Evolutionary conservation across 257 asterid species (phyloP).

Genomic region (Forsythia suspensa): DNA sequence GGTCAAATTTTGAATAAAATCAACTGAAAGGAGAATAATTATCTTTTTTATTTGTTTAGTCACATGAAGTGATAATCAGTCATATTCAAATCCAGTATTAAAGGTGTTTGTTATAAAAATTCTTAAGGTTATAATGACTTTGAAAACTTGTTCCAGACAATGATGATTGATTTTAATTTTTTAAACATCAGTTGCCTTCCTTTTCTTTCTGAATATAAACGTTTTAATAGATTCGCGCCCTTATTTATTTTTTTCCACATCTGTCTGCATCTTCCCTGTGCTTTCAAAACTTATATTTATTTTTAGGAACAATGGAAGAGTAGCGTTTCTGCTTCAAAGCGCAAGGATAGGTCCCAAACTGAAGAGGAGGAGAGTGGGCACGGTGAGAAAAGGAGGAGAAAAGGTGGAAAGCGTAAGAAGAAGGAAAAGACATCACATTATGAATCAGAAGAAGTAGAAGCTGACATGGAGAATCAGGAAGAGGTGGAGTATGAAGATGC

Average conservation of each 20-base stretch:
- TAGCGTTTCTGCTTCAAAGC: conserved; percentile 57
- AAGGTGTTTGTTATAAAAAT: neutral
- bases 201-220: neutral
- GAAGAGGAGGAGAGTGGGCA: conserved; percentile 62
- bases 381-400: conserved; percentile 55
- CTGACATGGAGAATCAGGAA: conserved; percentile 64
- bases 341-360: conserved; percentile 70
- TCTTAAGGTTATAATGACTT: neutral
- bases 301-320: conserved; percentile 93
- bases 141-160: neutral
- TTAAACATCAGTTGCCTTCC: neutral
- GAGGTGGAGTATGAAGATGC: conserved; percentile 58
- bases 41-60: neutral
- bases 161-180: neutral
- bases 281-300: neutral
- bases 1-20: neutral
- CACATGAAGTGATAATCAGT: neutral
- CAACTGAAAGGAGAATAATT: neutral
- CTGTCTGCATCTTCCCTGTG: neutral
- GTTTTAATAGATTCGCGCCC: neutral
- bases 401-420: conserved; percentile 58
- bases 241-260: neutral
- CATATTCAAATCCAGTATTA: neutral
- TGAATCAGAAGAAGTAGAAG: conserved; percentile 50
- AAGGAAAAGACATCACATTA: conserved; percentile 45